Evolutionary conservation across 306 rosid genomes (phyloP), one percentile per base, ranked within the genome.

Genomic region (Hippophae rhamnoides): DNA sequence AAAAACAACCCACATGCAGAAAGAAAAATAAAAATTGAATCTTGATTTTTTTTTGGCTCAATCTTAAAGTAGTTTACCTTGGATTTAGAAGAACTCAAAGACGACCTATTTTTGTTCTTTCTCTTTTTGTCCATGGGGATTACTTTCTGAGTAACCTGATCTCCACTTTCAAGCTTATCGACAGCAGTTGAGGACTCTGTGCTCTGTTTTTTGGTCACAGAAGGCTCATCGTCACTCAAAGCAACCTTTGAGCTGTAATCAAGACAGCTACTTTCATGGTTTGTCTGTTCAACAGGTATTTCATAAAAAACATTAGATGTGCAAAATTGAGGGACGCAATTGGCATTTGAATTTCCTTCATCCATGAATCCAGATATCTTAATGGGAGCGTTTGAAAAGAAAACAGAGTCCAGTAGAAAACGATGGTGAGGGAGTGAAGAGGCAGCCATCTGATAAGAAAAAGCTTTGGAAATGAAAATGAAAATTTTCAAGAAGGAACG

Each of bases 111-210:
- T 57, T 73, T 78, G 64, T 23, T 13, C 57, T 72, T 81, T 63
- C 68, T 85, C 71, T 64, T 85, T 72, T 81, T 83, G 42, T 66
- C 80, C 71, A 46, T 54, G 38, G 75, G 64, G 61, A 52, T 46
- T n/a, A 75, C 57, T 12, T 85, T 78, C 71, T 85, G 90, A 55
- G 79, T 78, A n/a, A 85, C 82, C 10, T 85, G 94, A 57, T 83
- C 90, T 45, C 83, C 89, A 13, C 58, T 76, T 72, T 88, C 96
- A 70, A 81, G 80, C 67, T 73, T 79, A 63, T 87, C 95, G 49
- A 80, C 83, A 0, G 82, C 84, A 69, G 76, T 51, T 6, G 95
- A 84, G 13, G 84, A 65, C 63, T 85, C 86, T 31, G 84, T 78
- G 56, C 79, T 84, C 27, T 69, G 80, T 61, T 72, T 82, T 60